Evolutionary conservation across 129 eudicot genomes (phyloP).

Genomic region (Smallanthus sonchifolius): DNA sequence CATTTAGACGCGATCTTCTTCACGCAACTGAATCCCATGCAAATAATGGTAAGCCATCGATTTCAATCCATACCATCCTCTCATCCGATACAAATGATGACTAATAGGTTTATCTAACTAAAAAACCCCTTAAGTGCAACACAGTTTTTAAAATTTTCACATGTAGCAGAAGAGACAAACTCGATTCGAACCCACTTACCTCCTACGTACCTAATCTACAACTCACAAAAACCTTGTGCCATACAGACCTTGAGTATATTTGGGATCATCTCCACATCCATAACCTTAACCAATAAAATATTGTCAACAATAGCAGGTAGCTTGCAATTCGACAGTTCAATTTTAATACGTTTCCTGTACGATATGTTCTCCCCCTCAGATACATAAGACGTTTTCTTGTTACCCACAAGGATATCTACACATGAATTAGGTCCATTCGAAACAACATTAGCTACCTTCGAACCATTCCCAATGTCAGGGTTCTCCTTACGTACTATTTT

Average conservation of each 20-base stretch:
- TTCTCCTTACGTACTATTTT: neutral
- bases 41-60: too few species aligned
- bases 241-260: too few species aligned
- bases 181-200: neutral
- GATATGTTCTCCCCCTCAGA: neutral
- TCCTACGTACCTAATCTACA: neutral
- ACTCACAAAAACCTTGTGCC: neutral
- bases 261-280: neutral
- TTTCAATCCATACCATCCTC: too few species aligned
- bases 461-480: neutral
- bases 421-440: too few species aligned
- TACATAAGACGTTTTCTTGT: neutral
- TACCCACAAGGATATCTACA: neutral
- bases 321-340: neutral
- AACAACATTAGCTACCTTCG: neutral
- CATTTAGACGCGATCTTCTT: neutral
- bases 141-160: neutral
- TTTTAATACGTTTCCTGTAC: neutral
- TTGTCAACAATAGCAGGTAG: neutral
- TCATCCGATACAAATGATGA: neutral
- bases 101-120: neutral
- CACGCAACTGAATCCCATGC: neutral
- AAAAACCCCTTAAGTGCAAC: neutral
- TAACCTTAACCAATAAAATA: neutral
- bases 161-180: neutral